phyloP scores from a whole-genome alignment of 164 flowering plant genomes.

The Vitis rupestris region DNA sequence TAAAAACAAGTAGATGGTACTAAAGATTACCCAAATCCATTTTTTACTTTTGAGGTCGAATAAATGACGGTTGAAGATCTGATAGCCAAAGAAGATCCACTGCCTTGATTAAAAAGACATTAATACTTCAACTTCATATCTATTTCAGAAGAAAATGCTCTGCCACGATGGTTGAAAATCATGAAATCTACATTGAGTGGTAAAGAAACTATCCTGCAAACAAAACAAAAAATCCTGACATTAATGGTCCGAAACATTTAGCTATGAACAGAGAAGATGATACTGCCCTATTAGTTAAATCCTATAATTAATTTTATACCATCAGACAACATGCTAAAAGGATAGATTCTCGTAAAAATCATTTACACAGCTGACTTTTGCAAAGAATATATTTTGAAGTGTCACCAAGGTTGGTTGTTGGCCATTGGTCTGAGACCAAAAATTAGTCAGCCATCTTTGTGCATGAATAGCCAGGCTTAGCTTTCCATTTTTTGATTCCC shows the following conservation, averaged over 20 bases:
- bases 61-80: neutral
- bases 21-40: too few relatives aligned
- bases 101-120: slow-evolving; percentile 1
- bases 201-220: slow-evolving; percentile 83
- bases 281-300: too few relatives aligned
- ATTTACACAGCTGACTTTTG: neutral
- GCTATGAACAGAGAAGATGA: neutral
- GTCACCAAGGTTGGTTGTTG: too few relatives aligned
- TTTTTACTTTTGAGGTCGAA: neutral
- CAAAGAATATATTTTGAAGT: too few relatives aligned
- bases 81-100: neutral
- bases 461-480: too few relatives aligned
- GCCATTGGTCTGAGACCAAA: too few relatives aligned
- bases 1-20: too few relatives aligned
- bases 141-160: slow-evolving; percentile 36
- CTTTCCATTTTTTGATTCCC: too few relatives aligned
- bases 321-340: neutral
- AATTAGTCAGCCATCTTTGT: too few relatives aligned
- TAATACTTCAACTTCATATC: slow-evolving; percentile 47
- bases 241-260: slow-evolving; percentile 9
- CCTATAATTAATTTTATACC: neutral
- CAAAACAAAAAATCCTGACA: slow-evolving; percentile 10
- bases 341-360: too few relatives aligned
- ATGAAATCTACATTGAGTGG: slow-evolving; percentile 85
- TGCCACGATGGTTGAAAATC: slow-evolving; percentile 94